Evolutionary conservation across 768 basidiomycete species (phyloP), one percentile per base, ranked within the genome.

Genomic region (Termitomyces sp.): DNA sequence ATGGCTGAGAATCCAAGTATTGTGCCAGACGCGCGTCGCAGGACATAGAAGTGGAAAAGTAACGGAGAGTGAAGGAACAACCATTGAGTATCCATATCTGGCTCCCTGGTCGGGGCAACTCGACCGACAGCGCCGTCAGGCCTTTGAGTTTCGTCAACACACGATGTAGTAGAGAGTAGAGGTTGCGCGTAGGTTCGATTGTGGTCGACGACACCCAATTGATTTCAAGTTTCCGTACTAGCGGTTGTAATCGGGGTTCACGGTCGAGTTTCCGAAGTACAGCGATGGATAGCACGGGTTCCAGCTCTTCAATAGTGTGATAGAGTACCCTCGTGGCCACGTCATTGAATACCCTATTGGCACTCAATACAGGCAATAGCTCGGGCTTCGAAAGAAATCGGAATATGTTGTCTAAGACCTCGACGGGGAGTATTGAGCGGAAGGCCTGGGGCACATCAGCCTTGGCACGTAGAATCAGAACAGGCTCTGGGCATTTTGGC

Each of bases 1-100:
- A 61, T 5, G 70, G 71, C 68, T 87, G 86, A 0, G 72, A 70
- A 57, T 77, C 80, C 56, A 88, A 74, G 68, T 87, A 85, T 9
- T 63, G 57, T 0, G 81, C 81, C 14, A 88, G 74, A 4, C 71
- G 66, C 4, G 67, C 63, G 43, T 80, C 78, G 64, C 79, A 85
- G n/a, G 78, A 77, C 69, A 85, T 77, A 18, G 85, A 83, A 0
- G 84, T 86, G 10, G 80, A 75, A 63, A 87, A 77, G 0, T 72
- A 64, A n/a, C 67, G 63, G 33, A 88, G 75, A 5, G 70, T 69
- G 63, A 84, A 81, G 10, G 74, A 59, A 66, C 77, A 76, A 7
- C 69, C 71, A 6, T 72, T 65, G 48, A 86, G 77, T 33, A 86
- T 71, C 82, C 84, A 84, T 3, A 77, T 70, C 2, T 81, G 74